Evolutionary conservation across 495 filamentous ascomycete species (phyloP), one percentile per base, ranked within the genome.

Genomic region (Penicillium parvum): DNA sequence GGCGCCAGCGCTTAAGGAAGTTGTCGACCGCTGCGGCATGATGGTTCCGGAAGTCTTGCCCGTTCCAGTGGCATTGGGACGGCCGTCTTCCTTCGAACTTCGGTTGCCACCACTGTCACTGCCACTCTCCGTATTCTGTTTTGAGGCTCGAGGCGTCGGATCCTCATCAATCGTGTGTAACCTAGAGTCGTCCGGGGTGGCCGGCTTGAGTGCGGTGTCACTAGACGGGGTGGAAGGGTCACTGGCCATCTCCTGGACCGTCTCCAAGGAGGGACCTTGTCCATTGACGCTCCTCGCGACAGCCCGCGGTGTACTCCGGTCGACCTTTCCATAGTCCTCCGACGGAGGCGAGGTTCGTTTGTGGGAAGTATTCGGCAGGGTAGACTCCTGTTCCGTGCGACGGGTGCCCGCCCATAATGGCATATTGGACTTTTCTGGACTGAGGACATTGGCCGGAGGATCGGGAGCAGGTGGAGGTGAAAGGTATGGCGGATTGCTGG

Each of bases 161-260:
- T 73, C 69, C 52, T 75, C 72, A 26, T 68, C 64, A 25, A 66
- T 66, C 30, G 55, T 61, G 29, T 64, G 60, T 47, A 71, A 48
- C 39, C 51, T 53, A 9, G 60, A 45, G 16, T 71, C 65, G 26
- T 65, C 65, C 27, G 55, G 37, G 12, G 50, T 47, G 11, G 51
- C 40, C 32, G 52, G 52, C 34, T 61, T 57, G 16, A 68, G 50
- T 66, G 69, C 37, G 43, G 64, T 63, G 57, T 78, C 57, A 58
- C 72, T 65, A 36, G 73, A 77, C 0, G 86, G 86, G 9, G 88
- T 88, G 19, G 81, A 78, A 19, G 89, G 84, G 48, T 87, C 76
- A 64, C 88, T 95, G 34, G 82, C 81, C 61, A 65, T 66, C 69
- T 98, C 92, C 60, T 95, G 84, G 20, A 98, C 92, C 0, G 92